These are phyloP conservation scores for Bimuria novae-zelandiae DNA, from an alignment of 2,329 filamentous ascomycete genomes.

Conservation along the genomic window DNA sequence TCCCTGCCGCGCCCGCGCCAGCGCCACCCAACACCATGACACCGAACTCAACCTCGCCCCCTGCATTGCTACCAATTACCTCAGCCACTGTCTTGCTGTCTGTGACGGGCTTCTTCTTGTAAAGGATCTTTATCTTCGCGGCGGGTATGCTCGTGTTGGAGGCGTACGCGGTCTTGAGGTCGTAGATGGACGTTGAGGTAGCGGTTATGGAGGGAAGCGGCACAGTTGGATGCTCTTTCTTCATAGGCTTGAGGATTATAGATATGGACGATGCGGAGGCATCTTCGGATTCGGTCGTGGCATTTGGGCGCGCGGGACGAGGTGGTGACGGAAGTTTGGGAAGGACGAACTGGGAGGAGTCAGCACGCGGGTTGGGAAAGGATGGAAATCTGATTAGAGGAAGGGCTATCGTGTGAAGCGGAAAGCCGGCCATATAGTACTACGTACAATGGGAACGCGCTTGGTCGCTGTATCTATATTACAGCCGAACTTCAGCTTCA, in stretches of 20 bases:
- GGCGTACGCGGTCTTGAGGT: constrained; percentile 74
- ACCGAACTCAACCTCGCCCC: constrained; percentile 69
- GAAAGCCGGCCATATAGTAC: too few species aligned
- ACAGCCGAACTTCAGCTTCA: too few species aligned
- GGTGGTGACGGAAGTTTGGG: constrained; percentile 65
- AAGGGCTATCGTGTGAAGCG: too few species aligned
- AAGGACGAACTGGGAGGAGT: constrained; percentile 66
- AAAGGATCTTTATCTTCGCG: constrained; percentile 82
- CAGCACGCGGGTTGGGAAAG: constrained; percentile 23
- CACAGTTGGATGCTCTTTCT: constrained; percentile 63
- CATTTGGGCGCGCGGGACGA: constrained; percentile 54
- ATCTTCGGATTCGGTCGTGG: constrained; percentile 53
- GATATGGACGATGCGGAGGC: constrained; percentile 17
- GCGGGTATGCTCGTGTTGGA: constrained; percentile 60
- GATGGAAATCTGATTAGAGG: constrained; percentile 2
- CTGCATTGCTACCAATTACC: constrained; percentile 62
- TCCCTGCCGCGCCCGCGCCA: constrained; percentile 31
- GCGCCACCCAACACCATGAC: constrained; percentile 81
- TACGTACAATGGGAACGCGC: too few species aligned
- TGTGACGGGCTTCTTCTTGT: constrained; percentile 82
- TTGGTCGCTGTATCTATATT: too few species aligned
- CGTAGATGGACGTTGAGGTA: constrained; percentile 73
- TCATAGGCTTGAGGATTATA: constrained; percentile 74
- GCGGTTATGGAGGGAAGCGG: constrained; percentile 60
- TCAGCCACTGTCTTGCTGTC: constrained; percentile 81